phyloP scores from a whole-genome alignment of 257 asterid species.

The Euphrasia confusa region DNA sequence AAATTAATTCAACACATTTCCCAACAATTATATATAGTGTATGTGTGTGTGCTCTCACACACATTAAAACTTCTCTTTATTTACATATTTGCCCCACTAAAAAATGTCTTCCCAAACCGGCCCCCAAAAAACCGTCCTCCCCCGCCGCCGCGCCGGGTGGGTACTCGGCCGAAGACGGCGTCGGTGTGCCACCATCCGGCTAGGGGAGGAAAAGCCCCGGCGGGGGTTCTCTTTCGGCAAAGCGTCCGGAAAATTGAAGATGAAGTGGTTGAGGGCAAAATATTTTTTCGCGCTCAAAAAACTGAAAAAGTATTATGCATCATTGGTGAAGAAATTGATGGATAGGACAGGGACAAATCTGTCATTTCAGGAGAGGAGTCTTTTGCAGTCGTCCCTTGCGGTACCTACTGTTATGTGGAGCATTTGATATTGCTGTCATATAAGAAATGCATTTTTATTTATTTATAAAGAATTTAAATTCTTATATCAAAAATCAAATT shows the following conservation, averaged over 20 bases:
- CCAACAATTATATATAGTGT: too few species aligned
- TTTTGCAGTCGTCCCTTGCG: conserved; percentile 40
- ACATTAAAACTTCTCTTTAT: not conserved
- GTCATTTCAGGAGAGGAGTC: conserved; percentile 36
- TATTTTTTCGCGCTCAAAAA: conserved; percentile 39
- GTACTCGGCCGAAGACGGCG: conserved; percentile 30
- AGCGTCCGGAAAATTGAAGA: conserved; percentile 34
- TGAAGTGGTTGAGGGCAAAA: conserved; percentile 37
- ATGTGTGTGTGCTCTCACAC: too few species aligned
- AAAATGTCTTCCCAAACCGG: conserved; percentile 8
- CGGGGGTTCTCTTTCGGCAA: conserved; percentile 35
- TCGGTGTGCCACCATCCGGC: conserved; percentile 40
- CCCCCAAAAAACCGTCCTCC: not conserved
- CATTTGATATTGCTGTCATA: not conserved
- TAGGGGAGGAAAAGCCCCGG: conserved; percentile 42
- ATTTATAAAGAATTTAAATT: too few species aligned
- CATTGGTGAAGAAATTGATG: conserved; percentile 30
- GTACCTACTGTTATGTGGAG: conserved; percentile 40
- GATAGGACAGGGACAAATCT: conserved; percentile 30
- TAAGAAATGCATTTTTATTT: not conserved
- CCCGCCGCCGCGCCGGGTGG: conserved; percentile 20
- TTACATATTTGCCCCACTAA: not conserved
- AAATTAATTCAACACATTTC: too few species aligned
- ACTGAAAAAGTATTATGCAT: conserved; percentile 35
- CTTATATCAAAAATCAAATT: too few species aligned